Percentiles rank a stretch among this genome's conserved stretches.
Evolutionary conservation across 306 rosid genomes (phyloP).

Genomic region (Quercus aquifolioides): DNA sequence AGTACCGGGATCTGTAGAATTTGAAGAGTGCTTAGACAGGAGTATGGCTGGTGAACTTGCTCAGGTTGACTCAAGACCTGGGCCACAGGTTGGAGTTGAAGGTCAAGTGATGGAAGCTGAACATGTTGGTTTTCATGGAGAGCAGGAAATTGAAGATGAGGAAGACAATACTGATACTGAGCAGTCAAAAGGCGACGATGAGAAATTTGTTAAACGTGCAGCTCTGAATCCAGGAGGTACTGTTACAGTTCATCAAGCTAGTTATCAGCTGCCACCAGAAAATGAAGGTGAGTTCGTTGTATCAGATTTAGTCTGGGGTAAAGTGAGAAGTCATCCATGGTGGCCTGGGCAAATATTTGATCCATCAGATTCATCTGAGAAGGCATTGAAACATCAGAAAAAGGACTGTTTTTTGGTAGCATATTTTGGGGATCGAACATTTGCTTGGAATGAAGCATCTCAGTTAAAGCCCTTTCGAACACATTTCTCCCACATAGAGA

Average conservation of each 20-base stretch:
- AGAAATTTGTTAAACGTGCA: constrained; percentile 22
- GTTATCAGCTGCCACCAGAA: constrained; percentile 57
- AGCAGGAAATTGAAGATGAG: constrained; percentile 40
- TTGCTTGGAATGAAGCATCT: constrained; percentile 96
- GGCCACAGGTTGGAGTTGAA: constrained; percentile 25
- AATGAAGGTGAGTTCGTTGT: constrained; percentile 60
- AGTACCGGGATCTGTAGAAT: neutral
- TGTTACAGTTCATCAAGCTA: constrained; percentile 31
- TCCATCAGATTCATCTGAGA: constrained; percentile 74
- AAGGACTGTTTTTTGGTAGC: constrained; percentile 87
- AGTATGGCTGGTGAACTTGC: constrained; percentile 14
- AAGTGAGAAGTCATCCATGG: constrained; percentile 99
- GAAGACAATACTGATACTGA: constrained; percentile 36
- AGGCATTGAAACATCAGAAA: constrained; percentile 79
- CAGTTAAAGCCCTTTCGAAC: constrained; percentile 68
- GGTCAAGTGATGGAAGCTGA: constrained; percentile 32
- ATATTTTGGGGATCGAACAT: constrained; percentile 91
- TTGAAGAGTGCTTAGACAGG: neutral
- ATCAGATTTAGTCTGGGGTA: constrained; percentile 95
- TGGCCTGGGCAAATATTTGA: constrained; percentile 99
- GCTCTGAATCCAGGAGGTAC: constrained; percentile 28
- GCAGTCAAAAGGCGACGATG: constrained; percentile 24
- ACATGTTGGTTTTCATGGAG: constrained; percentile 42
- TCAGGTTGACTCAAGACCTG: constrained; percentile 26
- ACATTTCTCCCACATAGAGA: constrained; percentile 60